Conservation (phyloP, 371 early-diverging fungal species). For the Mucor sp. region DNA sequence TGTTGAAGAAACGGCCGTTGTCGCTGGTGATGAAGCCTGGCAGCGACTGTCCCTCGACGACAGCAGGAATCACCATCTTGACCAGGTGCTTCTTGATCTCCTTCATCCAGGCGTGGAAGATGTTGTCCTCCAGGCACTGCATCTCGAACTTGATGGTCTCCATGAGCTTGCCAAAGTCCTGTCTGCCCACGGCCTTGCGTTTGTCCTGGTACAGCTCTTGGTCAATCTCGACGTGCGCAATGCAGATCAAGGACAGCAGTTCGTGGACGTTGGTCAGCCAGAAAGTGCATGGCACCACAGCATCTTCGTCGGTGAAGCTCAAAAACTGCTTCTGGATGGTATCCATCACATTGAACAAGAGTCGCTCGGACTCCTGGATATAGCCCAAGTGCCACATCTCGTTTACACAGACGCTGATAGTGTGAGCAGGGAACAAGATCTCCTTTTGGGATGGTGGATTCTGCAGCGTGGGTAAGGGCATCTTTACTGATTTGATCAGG, state of each 20-base stretch:
- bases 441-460: slow-evolving; percentile 82
- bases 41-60: slow-evolving; percentile 91
- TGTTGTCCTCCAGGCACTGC: slow-evolving; percentile 70
- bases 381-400: slow-evolving; percentile 87
- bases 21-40: slow-evolving; percentile 92
- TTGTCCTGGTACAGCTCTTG: slow-evolving; percentile 34
- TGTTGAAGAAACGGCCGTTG: slow-evolving; percentile 81
- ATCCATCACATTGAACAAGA: slow-evolving; percentile 85
- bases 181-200: slow-evolving; percentile 33
- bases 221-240: slow-evolving; percentile 41
- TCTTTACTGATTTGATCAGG: slow-evolving; percentile 84
- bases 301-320: slow-evolving; percentile 57
- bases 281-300: slow-evolving; percentile 71
- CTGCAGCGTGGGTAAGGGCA: slow-evolving; percentile 85
- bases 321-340: slow-evolving; percentile 76
- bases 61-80: slow-evolving; percentile 92
- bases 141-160: slow-evolving; percentile 68
- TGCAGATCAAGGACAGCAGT: slow-evolving; percentile 67
- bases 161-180: slow-evolving; percentile 55
- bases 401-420: slow-evolving; percentile 81
- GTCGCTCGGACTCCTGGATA: slow-evolving; percentile 76
- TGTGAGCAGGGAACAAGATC: slow-evolving; percentile 91
- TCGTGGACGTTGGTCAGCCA: slow-evolving; percentile 97
- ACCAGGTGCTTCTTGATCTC: slow-evolving; percentile 89
- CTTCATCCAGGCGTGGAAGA: slow-evolving; percentile 87